A percentile compares a stretch with the other conserved stretches of the same genome.
phyloP scores from a whole-genome alignment of 176 grass and related monocot species.

The Avena eriantha region DNA sequence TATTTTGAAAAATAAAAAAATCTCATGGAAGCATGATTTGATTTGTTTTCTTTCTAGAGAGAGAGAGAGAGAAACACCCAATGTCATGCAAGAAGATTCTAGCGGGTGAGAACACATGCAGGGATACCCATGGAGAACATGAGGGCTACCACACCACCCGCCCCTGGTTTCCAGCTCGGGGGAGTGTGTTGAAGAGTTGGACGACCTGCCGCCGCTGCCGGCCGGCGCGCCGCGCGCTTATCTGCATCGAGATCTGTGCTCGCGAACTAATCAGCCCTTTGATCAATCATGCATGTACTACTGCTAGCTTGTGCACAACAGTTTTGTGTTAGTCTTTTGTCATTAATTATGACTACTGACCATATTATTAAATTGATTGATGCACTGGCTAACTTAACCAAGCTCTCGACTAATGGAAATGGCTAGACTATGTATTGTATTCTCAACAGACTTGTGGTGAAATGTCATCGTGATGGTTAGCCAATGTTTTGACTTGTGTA shows the following conservation, averaged over 20 bases:
- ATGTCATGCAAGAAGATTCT: not conserved
- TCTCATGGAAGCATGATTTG: not conserved
- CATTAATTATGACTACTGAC: too few species aligned
- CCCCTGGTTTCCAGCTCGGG: slow-evolving; percentile 11
- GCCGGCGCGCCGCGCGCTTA: slow-evolving; percentile 3
- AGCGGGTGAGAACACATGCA: slow-evolving; percentile 26
- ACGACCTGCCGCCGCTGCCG: slow-evolving; percentile 14
- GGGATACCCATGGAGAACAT: slow-evolving; percentile 42
- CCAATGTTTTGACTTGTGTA: too few species aligned
- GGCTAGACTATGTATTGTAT: too few species aligned
- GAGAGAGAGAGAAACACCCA: not conserved
- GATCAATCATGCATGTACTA: too few species aligned
- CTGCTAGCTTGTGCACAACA: too few species aligned
- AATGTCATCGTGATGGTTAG: too few species aligned
- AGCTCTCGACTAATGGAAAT: too few species aligned
- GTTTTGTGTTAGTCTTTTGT: too few species aligned
- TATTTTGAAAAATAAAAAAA: too few species aligned
- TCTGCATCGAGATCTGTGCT: not conserved
- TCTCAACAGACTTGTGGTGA: too few species aligned
- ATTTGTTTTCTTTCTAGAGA: not conserved
- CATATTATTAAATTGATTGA: too few species aligned
- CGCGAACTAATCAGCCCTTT: not conserved
- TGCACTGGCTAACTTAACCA: too few species aligned
- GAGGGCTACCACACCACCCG: not conserved
- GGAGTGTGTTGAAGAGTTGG: not conserved